These are phyloP conservation scores for Talaromyces pinophilus DNA, from an alignment of 2,329 filamentous ascomycete genomes.

Conservation along the genomic window DNA sequence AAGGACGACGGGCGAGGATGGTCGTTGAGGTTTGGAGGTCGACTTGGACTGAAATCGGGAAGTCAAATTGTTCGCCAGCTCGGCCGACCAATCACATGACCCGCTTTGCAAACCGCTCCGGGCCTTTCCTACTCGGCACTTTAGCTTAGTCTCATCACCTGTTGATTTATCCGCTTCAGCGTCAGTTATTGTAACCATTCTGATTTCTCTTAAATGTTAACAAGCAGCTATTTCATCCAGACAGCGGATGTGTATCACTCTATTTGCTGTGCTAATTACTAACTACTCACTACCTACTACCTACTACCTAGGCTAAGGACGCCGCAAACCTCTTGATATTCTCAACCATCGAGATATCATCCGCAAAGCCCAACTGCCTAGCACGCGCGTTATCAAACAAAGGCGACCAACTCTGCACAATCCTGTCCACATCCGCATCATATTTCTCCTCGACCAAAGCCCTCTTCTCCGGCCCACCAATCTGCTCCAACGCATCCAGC, in stretches of 20 bases:
- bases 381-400: conserved; percentile 59
- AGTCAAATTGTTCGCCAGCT: conserved; percentile 49
- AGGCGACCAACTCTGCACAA: conserved; percentile 62
- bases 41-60: conserved; percentile 43
- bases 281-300: neutral
- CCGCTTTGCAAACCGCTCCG: conserved; percentile 40
- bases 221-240: too few species aligned
- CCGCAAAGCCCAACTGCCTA: conserved; percentile 49
- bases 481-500: conserved; percentile 58
- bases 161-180: neutral
- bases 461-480: conserved; percentile 59
- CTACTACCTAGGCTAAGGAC: conserved; percentile 27
- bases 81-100: conserved; percentile 49
- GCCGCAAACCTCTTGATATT: conserved; percentile 44
- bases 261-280: neutral
- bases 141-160: neutral
- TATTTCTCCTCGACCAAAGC: conserved; percentile 57
- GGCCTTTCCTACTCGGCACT: conserved; percentile 18
- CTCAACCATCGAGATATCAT: conserved; percentile 44
- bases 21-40: conserved; percentile 37
- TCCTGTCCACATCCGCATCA: conserved; percentile 56
- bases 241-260: neutral
- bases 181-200: too few species aligned
- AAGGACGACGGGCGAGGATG: conserved; percentile 44
- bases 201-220: too few species aligned